Percentiles rank a stretch among this genome's conserved stretches.
These are phyloP conservation scores for Umbelopsis sp. DNA, from an alignment of 192 early-diverging fungal species.

Conservation along the genomic window DNA sequence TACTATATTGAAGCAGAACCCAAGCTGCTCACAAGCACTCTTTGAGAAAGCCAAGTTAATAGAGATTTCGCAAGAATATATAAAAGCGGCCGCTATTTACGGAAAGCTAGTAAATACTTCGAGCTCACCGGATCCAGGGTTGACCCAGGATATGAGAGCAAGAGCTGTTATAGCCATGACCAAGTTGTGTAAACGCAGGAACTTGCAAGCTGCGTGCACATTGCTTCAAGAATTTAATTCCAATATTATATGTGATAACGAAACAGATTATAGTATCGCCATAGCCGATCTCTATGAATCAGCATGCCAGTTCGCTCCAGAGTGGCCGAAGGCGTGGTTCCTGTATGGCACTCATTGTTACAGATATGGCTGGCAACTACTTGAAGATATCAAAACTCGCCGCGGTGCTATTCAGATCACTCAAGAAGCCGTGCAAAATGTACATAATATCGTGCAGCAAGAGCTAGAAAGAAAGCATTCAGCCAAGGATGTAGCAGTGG, in stretches of 20 bases:
- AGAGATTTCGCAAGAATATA: not conserved
- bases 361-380: slow-evolving; percentile 51
- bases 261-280: not conserved
- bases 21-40: not conserved
- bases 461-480: not conserved
- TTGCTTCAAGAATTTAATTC: not conserved
- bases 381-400: slow-evolving; percentile 46
- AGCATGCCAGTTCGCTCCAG: not conserved
- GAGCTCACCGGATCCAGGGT: not conserved
- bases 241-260: not conserved
- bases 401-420: not conserved
- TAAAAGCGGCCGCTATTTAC: slow-evolving; percentile 3
- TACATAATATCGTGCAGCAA: not conserved
- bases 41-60: not conserved
- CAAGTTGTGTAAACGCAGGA: not conserved
- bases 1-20: not conserved
- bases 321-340: slow-evolving; percentile 61
- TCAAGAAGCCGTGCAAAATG: not conserved
- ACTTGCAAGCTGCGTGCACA: not conserved
- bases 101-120: not conserved
- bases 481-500: not conserved
- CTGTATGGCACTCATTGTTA: slow-evolving; percentile 59
- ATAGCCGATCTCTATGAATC: not conserved
- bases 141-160: not conserved
- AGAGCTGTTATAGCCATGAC: not conserved